Conservation (phyloP, 257 asterid genomes). For the Solanum ossicruentum region DNA sequence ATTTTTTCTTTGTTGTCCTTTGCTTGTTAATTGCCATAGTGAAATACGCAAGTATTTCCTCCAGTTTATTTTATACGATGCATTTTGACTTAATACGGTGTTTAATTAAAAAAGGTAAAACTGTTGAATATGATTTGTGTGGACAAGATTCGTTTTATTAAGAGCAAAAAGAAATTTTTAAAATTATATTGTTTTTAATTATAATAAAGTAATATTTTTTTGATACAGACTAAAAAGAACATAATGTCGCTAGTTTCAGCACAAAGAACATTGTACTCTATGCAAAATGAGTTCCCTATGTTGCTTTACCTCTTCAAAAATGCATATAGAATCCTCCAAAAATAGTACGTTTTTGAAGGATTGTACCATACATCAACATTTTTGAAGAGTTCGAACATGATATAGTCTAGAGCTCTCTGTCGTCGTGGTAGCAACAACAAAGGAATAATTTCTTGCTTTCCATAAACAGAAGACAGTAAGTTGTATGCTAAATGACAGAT, state of each 20-base stretch:
- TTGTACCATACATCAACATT: fast-evolving
- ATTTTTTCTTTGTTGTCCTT: not conserved
- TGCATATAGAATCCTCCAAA: not conserved
- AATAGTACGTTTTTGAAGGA: not conserved
- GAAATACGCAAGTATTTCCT: not conserved
- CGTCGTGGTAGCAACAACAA: not conserved
- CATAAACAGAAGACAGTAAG: not conserved
- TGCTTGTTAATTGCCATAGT: not conserved
- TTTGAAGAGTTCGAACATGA: not conserved
- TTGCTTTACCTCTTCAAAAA: not conserved
- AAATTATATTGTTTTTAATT: too few relatives aligned
- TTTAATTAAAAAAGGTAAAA: too few relatives aligned
- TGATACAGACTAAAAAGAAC: too few relatives aligned
- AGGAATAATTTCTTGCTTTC: not conserved
- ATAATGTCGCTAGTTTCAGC: too few relatives aligned
- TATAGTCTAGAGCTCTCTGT: not conserved
- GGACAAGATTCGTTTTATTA: too few relatives aligned
- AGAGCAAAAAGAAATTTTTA: too few relatives aligned
- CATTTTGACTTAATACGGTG: fast-evolving
- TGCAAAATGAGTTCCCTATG: not conserved
- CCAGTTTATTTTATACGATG: too few relatives aligned
- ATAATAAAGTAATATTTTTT: too few relatives aligned
- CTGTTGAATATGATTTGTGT: too few relatives aligned
- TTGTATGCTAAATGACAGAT: not conserved
- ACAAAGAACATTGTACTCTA: not conserved